phyloP scores from a whole-genome alignment of 2,329 filamentous ascomycete genomes.

The Alternaria hordeiaustralica region DNA sequence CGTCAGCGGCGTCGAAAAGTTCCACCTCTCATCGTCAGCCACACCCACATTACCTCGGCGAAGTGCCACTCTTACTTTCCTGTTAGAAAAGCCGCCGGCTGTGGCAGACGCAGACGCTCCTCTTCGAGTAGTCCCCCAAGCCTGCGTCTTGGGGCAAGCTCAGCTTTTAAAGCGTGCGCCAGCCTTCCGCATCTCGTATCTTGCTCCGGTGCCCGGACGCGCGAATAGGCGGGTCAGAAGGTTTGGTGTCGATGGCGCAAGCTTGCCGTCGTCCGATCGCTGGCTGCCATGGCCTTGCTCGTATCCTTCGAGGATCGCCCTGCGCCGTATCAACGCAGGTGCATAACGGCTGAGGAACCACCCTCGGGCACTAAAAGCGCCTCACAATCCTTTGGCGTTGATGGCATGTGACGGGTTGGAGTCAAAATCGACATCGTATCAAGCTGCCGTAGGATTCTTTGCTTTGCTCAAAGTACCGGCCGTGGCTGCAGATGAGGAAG shows the following conservation, averaged over 20 bases:
- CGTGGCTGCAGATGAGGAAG: slow-evolving; percentile 10
- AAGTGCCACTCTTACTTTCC: slow-evolving; percentile 1
- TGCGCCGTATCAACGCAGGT: slow-evolving; percentile 11
- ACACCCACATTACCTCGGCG: slow-evolving; percentile 14
- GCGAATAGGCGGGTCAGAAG: slow-evolving; percentile 13
- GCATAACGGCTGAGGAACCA: slow-evolving; percentile 22
- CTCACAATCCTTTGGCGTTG: slow-evolving; percentile 37
- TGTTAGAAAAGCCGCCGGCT: slow-evolving; percentile 7
- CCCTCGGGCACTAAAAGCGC: slow-evolving; percentile 40
- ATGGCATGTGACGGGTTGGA: slow-evolving; percentile 24
- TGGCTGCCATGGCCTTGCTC: slow-evolving; percentile 19
- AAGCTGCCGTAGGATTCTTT: slow-evolving; percentile 2
- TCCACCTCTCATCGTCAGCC: slow-evolving; percentile 28
- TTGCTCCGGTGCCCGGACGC: slow-evolving; percentile 8
- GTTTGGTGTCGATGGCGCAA: slow-evolving; percentile 22
- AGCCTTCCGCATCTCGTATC: slow-evolving; percentile 21
- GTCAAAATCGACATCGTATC: slow-evolving; percentile 28
- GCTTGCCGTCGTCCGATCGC: slow-evolving; percentile 28
- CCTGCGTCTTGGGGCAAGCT: slow-evolving; percentile 8
- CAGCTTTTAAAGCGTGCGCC: slow-evolving; percentile 8
- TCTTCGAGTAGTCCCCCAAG: neutral
- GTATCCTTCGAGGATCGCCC: slow-evolving; percentile 17
- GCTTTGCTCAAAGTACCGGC: slow-evolving; percentile 11
- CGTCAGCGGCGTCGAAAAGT: slow-evolving; percentile 15
- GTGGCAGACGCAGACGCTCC: slow-evolving; percentile 4